Base-by-base conservation (phyloP, 768 basidiomycete genomes). In the Vararia minispora region DNA sequence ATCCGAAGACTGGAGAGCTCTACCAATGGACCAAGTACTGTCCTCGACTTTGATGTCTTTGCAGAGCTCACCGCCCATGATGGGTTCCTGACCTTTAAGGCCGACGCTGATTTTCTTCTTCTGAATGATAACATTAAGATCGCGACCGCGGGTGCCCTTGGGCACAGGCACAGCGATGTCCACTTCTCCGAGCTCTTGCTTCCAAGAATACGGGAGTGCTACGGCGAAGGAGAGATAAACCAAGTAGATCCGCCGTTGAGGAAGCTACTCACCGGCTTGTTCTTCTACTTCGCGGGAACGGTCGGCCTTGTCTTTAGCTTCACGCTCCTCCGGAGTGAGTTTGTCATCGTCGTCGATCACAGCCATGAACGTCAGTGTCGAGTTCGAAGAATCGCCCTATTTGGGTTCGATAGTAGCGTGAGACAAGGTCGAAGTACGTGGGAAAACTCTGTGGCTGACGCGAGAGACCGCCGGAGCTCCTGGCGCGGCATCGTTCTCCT, bases 21-120 rank as follows among this genome's bases (percentile, higher is more conserved):
- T 46, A 92, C 92, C 79, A 26, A 98, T 56, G 6, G 86, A 91
- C 95, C 95, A 98, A 11, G 91, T 94, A 42, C 90, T 94, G 32
- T 98, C 95, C 46, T 95, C 95, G 33, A 95, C 66, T 53, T 92
- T 91, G 64, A 98, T 81, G 44, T 92, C 91, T 51, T 81, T 81
- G 64, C 85, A 91, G 26, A 99, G 68, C 41, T 91, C 83, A 12
- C 95, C 95, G n/a, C 71, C 71, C 52, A 99, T 54, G 52, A 97
- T 86, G 18, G 77, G 74, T 27, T 89, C 86, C 44, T 85, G 65
- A 21, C 84, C 82, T 60, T 94, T 98, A 32, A 98, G 53, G 22
- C 83, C 78, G 13, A 94, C 77, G 48, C 70, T 79, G 34, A 99
- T 72, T 51, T 72, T 80, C 61, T 78, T 83, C 69, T 86, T 94